Evolutionary conservation across 2,329 filamentous ascomycete genomes (phyloP).

Genomic region (Cladosporium halotolerans): DNA sequence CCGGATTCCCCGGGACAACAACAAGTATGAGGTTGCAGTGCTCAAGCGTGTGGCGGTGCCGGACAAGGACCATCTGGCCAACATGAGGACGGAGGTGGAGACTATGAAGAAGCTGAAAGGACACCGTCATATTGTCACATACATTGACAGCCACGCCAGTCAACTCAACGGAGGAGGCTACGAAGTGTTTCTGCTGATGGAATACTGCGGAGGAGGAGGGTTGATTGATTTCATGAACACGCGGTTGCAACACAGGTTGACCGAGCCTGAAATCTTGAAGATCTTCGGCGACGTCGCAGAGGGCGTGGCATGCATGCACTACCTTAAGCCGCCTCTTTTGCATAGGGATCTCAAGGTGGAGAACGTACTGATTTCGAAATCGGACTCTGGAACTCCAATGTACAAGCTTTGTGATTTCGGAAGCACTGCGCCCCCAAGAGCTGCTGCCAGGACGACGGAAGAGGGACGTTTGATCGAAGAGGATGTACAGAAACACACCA

Average conservation of each 20-base stretch:
- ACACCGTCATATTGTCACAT: slow-evolving; percentile 91
- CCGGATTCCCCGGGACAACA: slow-evolving; percentile 68
- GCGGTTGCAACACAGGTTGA: slow-evolving; percentile 87
- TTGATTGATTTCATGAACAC: slow-evolving; percentile 99
- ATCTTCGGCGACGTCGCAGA: slow-evolving; percentile 96
- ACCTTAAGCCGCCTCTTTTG: slow-evolving; percentile 85
- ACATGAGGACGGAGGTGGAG: slow-evolving; percentile 97
- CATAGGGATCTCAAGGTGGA: slow-evolving; percentile 97
- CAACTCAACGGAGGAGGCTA: slow-evolving; percentile 89
- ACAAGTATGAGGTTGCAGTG: slow-evolving; percentile 75
- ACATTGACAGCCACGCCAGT: slow-evolving; percentile 96
- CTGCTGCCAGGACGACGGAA: slow-evolving; percentile 76
- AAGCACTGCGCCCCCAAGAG: slow-evolving; percentile 74
- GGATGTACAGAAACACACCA: slow-evolving; percentile 94
- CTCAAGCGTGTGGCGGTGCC: slow-evolving; percentile 94
- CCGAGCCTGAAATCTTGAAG: slow-evolving; percentile 92
- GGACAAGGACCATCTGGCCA: slow-evolving; percentile 87
- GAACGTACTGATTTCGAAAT: slow-evolving; percentile 78
- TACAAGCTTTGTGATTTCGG: slow-evolving; percentile 99
- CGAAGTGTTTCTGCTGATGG: slow-evolving; percentile 97
- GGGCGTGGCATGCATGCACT: slow-evolving; percentile 98
- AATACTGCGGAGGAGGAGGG: slow-evolving; percentile 89
- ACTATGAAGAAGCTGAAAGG: slow-evolving; percentile 99
- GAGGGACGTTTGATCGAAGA: slow-evolving; percentile 93
- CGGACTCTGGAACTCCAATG: slow-evolving; percentile 54